phyloP scores from a whole-genome alignment of 2,329 filamentous ascomycete genomes.

The Fusarium caatingaense region DNA sequence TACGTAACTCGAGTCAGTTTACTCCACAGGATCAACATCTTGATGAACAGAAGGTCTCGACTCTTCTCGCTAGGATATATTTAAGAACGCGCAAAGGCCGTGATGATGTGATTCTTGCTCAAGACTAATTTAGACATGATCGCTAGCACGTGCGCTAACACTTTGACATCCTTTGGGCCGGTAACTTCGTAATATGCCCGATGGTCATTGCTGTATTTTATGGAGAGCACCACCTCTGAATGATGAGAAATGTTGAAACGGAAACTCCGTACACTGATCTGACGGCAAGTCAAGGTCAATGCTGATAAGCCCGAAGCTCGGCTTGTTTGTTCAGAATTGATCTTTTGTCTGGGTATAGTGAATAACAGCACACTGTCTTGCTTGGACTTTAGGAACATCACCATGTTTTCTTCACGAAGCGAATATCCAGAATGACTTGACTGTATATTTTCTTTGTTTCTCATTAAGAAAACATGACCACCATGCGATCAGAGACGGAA shows the following conservation, averaged over 20 bases:
- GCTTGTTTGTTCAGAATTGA: neutral
- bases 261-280: neutral
- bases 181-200: neutral
- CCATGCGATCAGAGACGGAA: neutral
- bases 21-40: neutral
- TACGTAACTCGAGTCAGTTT: neutral
- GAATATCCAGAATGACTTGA: neutral
- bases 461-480: rapidly evolving
- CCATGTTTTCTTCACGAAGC: neutral
- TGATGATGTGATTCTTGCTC: neutral
- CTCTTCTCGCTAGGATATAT: neutral
- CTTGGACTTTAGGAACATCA: neutral
- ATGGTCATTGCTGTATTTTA: neutral
- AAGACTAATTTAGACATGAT: neutral
- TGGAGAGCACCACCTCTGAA: neutral
- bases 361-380: neutral
- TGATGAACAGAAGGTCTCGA: neutral
- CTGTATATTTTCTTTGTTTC: neutral
- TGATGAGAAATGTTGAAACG: neutral
- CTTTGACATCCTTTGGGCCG: neutral
- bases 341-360: neutral
- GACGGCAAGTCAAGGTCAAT: neutral
- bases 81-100: neutral
- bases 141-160: neutral
- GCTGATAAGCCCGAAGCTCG: neutral